These are phyloP conservation scores for Fusarium kyushuense DNA, from an alignment of 2,329 filamentous ascomycete genomes.

Conservation along the genomic window DNA sequence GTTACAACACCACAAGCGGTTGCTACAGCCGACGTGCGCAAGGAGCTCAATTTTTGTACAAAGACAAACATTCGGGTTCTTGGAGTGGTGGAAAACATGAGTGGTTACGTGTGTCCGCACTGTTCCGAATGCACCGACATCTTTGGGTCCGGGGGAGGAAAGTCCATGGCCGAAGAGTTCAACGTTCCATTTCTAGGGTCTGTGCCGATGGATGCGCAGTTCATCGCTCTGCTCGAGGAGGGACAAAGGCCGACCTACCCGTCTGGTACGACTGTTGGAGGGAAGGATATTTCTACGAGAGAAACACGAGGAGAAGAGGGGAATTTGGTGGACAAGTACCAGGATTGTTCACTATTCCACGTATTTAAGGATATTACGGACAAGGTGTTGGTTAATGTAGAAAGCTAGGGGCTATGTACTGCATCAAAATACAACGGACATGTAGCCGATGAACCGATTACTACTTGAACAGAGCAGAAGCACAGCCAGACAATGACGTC, in stretches of 20 bases:
- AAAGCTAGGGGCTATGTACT: not conserved
- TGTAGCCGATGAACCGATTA: not conserved
- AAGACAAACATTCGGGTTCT: constrained; percentile 85
- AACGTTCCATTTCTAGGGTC: constrained; percentile 84
- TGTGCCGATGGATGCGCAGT: constrained; percentile 93
- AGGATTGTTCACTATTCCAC: constrained; percentile 75
- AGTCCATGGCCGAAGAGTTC: constrained; percentile 90
- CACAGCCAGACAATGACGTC: constrained; percentile 37
- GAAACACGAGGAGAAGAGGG: constrained; percentile 35
- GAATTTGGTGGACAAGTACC: constrained; percentile 77
- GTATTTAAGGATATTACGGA: constrained; percentile 75
- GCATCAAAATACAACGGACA: not conserved
- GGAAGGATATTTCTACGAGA: constrained; percentile 61
- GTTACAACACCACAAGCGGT: constrained; percentile 97
- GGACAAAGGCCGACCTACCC: constrained; percentile 74
- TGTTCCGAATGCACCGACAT: constrained; percentile 91
- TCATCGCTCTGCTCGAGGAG: constrained; percentile 88
- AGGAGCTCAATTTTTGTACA: constrained; percentile 91
- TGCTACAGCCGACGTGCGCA: constrained; percentile 91
- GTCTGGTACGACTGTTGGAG: constrained; percentile 72
- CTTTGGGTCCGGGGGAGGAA: constrained; percentile 90
- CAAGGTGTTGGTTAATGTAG: constrained; percentile 51
- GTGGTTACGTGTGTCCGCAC: constrained; percentile 84
- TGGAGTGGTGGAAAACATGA: constrained; percentile 98
- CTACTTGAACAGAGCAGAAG: too few species aligned